Evolutionary conservation across 495 filamentous ascomycete genomes (phyloP).

Genomic region (Neurospora tetraspora): DNA sequence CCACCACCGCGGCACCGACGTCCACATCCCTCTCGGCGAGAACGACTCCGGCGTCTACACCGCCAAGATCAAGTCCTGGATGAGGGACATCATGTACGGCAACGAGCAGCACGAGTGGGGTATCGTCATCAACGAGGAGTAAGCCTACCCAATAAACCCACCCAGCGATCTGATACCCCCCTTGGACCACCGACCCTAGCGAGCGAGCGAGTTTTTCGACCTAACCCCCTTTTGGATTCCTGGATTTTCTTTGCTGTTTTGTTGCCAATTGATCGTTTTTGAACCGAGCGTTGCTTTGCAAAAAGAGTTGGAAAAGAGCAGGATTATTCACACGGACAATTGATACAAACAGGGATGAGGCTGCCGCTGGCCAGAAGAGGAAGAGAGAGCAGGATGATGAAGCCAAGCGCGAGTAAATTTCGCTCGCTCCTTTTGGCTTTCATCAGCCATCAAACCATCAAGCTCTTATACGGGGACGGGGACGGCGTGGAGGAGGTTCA

Average conservation of each 20-base stretch:
- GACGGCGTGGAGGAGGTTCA: neutral
- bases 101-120: slow-evolving; percentile 72
- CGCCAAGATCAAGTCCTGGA: slow-evolving; percentile 61
- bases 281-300: neutral
- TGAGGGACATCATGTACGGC: slow-evolving; percentile 80
- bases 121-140: slow-evolving; percentile 56
- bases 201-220: neutral
- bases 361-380: neutral
- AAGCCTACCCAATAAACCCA: slow-evolving; percentile 5
- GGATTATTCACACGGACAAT: neutral
- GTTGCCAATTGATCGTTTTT: neutral
- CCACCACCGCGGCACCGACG: slow-evolving; percentile 58
- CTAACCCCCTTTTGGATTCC: neutral
- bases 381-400: neutral
- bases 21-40: slow-evolving; percentile 53
- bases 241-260: neutral
- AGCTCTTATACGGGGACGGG: too few relatives aligned
- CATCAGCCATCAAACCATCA: neutral
- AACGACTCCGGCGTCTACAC: slow-evolving; percentile 52
- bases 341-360: neutral
- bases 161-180: neutral
- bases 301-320: neutral
- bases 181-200: neutral
- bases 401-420: neutral
- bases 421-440: neutral